These are phyloP conservation scores for Dunaliella primolecta DNA, from an alignment of 139 green algal species.

Conservation along the genomic window DNA sequence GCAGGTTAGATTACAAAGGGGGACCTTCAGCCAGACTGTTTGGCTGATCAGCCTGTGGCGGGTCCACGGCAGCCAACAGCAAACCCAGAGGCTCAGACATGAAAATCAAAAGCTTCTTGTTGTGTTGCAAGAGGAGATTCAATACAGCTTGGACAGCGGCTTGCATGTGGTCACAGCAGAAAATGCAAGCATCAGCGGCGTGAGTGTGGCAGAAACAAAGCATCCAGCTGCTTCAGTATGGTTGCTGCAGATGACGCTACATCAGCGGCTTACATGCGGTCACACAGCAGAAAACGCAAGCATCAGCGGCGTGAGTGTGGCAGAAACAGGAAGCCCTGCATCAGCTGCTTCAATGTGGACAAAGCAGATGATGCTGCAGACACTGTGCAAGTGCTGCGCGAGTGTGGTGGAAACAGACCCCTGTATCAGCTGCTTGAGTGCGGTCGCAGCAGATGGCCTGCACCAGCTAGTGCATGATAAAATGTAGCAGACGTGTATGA, in stretches of 20 bases:
- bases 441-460: too few species aligned
- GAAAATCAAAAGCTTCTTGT: too few species aligned
- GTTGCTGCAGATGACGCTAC: background rate
- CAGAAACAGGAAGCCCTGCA: background rate
- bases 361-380: background rate
- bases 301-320: constrained; percentile 49
- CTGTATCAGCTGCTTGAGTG: too few species aligned
- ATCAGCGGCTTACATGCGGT: background rate
- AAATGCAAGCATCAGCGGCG: constrained; percentile 70
- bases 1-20: too few species aligned
- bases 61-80: too few species aligned
- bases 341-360: background rate
- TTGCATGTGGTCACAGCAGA: constrained; percentile 29
- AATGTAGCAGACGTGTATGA: too few species aligned
- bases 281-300: constrained; percentile 58
- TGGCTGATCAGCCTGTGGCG: too few species aligned
- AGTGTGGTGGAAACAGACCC: background rate
- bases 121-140: too few species aligned
- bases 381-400: background rate
- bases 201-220: background rate
- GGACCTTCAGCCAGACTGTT: too few species aligned
- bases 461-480: too few species aligned
- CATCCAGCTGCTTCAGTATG: background rate
- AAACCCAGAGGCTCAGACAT: too few species aligned
- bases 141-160: too few species aligned